Conservation (phyloP, 306 rosid species). For the Crotalaria pallida region DNA sequence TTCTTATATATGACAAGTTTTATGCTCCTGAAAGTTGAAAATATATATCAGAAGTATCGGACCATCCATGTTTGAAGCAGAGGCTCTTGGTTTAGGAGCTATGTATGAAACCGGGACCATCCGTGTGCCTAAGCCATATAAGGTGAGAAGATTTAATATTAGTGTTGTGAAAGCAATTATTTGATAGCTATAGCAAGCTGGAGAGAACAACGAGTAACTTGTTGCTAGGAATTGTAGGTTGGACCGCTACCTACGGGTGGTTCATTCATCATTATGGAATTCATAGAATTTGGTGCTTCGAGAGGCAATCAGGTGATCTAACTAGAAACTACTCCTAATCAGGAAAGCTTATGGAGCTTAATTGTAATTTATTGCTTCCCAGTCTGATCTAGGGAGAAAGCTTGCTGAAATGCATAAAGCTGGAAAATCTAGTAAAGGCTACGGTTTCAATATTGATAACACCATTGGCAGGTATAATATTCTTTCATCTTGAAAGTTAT, state of each 20-base stretch:
- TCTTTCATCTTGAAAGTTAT: neutral
- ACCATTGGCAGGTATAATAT: conserved; percentile 80
- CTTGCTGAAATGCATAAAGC: conserved; percentile 95
- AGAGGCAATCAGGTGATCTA: conserved; percentile 76
- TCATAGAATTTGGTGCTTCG: conserved; percentile 67
- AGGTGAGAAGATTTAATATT: conserved; percentile 46
- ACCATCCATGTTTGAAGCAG: conserved; percentile 91
- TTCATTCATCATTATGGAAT: conserved; percentile 92
- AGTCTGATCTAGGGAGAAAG: conserved; percentile 81
- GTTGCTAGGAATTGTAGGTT: conserved; percentile 49
- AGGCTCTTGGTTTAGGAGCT: conserved; percentile 89
- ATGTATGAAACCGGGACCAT: conserved; percentile 74
- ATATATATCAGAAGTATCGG: conserved; percentile 77
- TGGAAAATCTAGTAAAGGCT: conserved; percentile 77
- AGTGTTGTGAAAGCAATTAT: neutral
- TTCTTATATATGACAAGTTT: neutral
- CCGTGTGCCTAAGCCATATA: conserved; percentile 82
- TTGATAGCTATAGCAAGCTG: neutral
- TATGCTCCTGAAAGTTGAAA: conserved; percentile 29
- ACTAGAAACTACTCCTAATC: neutral
- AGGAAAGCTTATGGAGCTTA: conserved; percentile 2
- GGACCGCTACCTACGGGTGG: conserved; percentile 86
- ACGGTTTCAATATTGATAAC: conserved; percentile 77
- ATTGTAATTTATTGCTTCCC: conserved; percentile 25
- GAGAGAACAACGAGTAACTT: conserved; percentile 19